Evolutionary conservation across 306 rosid genomes (phyloP), one percentile per base, ranked within the genome.

Genomic region (Sphenostylis stenocarpa): DNA sequence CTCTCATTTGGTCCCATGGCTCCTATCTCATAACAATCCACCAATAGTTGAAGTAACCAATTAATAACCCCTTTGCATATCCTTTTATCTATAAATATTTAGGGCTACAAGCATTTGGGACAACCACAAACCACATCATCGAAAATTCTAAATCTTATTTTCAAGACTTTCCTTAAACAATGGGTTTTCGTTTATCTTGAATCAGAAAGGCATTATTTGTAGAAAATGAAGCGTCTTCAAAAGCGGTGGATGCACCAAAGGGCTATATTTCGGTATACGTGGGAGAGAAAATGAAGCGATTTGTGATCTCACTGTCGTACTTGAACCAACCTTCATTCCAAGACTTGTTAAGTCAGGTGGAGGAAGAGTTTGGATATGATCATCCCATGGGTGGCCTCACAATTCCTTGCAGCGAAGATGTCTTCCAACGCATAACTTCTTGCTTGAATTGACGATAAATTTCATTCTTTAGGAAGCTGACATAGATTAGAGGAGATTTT

Each of bases 31-130:
- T 38, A 12, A 26, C 28, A 57, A 47, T 43, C 38, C 26, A 41
- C 56, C 19, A 39, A 17, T 64, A 13, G 26, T 66, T 26, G 31
- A 26, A 8, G 57, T 58, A 36, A 4, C 41, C 23, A 17, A 6
- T 5, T 47, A 44, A 23, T 7, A 1, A 16, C 45, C 81, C 52
- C 12, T 5, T 26, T 26, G 7, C n/a, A 3, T 5, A 47, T 44
- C 58, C 53, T 61, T 60, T 39, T 45, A 78, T 70, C 49, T 77
- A 88, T 86, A 81, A 69, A 79, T 63, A 76, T 67, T 62, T 38
- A 24, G 41, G 20, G 45, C 8, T 6, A 17, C 31, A 43, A 52
- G 53, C 53, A 70, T 67, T 70, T 9, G 56, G 23, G 17, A 77
- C 12, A 75, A 83, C 44, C 66, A 69, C 58, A 74, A 75, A 39